These are phyloP conservation scores for Skeletonema costatum DNA, from an alignment of 108 stramenopile species.

Conservation along the genomic window DNA sequence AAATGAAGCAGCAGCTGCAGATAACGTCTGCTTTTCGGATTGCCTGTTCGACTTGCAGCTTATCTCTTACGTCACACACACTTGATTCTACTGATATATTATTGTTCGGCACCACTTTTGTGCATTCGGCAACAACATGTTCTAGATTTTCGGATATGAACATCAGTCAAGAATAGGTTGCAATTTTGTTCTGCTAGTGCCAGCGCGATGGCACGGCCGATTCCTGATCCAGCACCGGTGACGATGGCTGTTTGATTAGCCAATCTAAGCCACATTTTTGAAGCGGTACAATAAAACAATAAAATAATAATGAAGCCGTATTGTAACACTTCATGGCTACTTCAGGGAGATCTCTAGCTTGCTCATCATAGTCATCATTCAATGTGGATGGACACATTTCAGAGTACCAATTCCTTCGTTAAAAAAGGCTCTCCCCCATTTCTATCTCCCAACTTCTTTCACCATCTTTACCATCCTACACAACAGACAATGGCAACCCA, in stretches of 20 bases:
- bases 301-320: too few relatives aligned
- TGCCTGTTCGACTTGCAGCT: conserved; percentile 45
- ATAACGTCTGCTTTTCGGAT: conserved; percentile 36
- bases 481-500: neutral
- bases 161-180: conserved; percentile 41
- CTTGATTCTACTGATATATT: conserved; percentile 22
- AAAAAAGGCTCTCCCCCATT: neutral
- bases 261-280: conserved; percentile 12
- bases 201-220: conserved; percentile 50
- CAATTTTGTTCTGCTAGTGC: conserved; percentile 35
- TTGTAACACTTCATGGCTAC: too few relatives aligned
- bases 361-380: too few relatives aligned
- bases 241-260: conserved; percentile 26
- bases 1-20: neutral
- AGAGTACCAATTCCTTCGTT: too few relatives aligned
- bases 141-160: conserved; percentile 20
- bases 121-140: conserved; percentile 24
- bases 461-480: too few relatives aligned
- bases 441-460: too few relatives aligned
- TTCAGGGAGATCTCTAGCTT: too few relatives aligned
- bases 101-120: neutral
- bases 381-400: too few relatives aligned
- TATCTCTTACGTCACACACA: conserved; percentile 60
- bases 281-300: too few relatives aligned
- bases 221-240: conserved; percentile 74